Percentiles rank a stretch among this genome's conserved stretches.
Conservation (phyloP, 2,329 filamentous ascomycete genomes). For the Cladosporium colombiae region DNA sequence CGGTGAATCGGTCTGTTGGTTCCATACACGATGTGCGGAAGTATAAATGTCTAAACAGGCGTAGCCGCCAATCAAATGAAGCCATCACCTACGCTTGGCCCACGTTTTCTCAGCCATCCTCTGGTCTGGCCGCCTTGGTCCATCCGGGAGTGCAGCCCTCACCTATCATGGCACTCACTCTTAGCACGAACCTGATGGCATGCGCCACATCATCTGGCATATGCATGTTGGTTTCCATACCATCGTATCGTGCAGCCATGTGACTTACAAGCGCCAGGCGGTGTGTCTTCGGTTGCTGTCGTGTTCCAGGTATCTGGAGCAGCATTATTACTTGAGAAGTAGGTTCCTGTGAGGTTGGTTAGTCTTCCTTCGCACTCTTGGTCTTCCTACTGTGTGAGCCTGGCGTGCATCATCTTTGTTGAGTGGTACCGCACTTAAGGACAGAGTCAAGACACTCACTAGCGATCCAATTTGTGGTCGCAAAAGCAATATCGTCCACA, state of each 20-base stretch:
- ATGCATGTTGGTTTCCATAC: background rate
- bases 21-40: background rate
- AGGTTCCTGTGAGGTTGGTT: background rate
- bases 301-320: background rate
- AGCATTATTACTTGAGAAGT: background rate
- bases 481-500: background rate
- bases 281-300: background rate
- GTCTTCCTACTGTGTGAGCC: background rate
- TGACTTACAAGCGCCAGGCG: conserved; percentile 1
- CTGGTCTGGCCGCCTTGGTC: background rate
- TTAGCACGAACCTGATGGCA: background rate
- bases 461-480: background rate
- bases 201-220: background rate
- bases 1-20: background rate
- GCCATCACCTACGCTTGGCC: background rate
- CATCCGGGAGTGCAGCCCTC: background rate
- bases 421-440: background rate
- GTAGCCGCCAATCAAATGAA: background rate
- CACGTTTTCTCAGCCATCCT: conserved; percentile 3
- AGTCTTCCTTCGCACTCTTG: background rate
- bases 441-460: background rate
- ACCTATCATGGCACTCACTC: background rate
- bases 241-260: background rate
- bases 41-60: background rate
- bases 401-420: background rate